phyloP scores from a whole-genome alignment of 202 grass and related monocot genomes.

The Digitaria exilis region DNA sequence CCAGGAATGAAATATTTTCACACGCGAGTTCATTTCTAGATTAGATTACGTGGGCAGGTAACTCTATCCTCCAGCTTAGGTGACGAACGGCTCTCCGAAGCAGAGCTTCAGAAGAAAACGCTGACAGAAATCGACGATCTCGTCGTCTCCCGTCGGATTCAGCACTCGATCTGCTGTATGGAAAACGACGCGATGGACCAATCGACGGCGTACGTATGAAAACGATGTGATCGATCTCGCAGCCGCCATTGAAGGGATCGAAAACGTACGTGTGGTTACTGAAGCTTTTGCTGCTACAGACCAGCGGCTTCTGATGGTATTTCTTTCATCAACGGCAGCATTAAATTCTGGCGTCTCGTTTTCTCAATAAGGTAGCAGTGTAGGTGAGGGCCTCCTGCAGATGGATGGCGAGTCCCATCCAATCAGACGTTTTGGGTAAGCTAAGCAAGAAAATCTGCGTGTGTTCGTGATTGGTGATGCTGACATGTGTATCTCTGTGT shows the following conservation, averaged over 20 bases:
- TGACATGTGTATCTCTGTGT: background rate
- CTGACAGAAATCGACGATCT: background rate
- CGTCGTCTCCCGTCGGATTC: too few species aligned
- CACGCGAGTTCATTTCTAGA: background rate
- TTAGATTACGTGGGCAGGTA: background rate
- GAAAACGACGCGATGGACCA: background rate
- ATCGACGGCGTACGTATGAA: background rate
- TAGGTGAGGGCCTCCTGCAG: too few species aligned
- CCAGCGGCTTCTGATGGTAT: too few species aligned
- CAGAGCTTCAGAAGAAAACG: background rate
- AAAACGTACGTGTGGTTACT: background rate
- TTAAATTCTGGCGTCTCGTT: too few species aligned
- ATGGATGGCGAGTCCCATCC: too few species aligned
- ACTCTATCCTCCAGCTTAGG: background rate
- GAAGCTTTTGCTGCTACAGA: background rate
- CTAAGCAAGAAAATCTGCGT: background rate
- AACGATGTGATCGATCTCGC: background rate
- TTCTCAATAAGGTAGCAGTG: too few species aligned
- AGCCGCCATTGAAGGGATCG: background rate
- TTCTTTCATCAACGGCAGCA: too few species aligned
- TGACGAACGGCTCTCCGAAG: too few species aligned
- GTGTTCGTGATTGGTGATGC: background rate
- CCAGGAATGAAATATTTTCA: background rate
- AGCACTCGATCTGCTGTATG: background rate
- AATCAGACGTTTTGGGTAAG: too few species aligned